Conservation (phyloP, 2,329 filamentous ascomycete species). For the Fonsecaea monophora region DNA sequence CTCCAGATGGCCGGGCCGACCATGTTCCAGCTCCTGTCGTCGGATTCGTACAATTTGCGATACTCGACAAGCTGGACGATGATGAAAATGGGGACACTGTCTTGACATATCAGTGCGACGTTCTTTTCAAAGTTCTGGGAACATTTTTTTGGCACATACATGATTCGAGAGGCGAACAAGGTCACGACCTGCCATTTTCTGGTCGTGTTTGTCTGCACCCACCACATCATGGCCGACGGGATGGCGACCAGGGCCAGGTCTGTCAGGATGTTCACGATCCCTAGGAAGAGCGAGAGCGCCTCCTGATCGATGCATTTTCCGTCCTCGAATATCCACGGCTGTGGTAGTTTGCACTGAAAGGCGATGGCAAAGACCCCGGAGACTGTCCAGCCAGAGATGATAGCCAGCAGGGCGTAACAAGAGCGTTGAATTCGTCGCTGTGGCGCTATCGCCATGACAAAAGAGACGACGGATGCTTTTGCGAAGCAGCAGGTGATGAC, state of each 20-base stretch:
- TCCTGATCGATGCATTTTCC: slow-evolving; percentile 34
- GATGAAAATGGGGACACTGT: slow-evolving; percentile 34
- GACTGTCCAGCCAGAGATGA: neutral
- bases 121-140: neutral
- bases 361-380: slow-evolving; percentile 10
- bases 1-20: slow-evolving; percentile 37
- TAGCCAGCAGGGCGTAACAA: slow-evolving; percentile 8
- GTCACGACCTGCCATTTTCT: slow-evolving; percentile 30
- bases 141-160: slow-evolving; percentile 29
- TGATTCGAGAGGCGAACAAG: slow-evolving; percentile 38
- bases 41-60: slow-evolving; percentile 30
- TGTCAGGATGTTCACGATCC: slow-evolving; percentile 32
- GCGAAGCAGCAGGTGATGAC: neutral
- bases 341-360: slow-evolving; percentile 35
- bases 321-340: slow-evolving; percentile 29
- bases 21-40: slow-evolving; percentile 33
- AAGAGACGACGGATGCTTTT: neutral
- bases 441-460: neutral
- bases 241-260: slow-evolving; percentile 35
- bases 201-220: slow-evolving; percentile 29
- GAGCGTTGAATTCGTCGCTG: neutral
- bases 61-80: slow-evolving; percentile 26
- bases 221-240: slow-evolving; percentile 35
- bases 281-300: slow-evolving; percentile 31
- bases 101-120: neutral